Conservation (phyloP, 2,329 filamentous ascomycete species). For the Lachnellula hyalina region DNA sequence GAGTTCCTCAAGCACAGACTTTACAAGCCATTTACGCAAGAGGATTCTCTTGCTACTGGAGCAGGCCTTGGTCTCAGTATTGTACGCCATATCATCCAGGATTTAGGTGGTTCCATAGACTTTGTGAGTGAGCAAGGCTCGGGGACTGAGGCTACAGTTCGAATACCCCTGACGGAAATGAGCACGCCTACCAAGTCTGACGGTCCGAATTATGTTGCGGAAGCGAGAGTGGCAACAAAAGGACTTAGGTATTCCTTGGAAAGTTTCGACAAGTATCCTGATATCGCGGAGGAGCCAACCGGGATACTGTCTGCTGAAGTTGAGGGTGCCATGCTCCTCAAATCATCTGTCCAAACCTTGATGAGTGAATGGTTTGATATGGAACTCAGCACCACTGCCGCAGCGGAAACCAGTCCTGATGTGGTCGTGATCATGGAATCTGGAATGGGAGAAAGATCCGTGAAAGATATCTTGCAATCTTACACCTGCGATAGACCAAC, state of each 20-base stretch:
- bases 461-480: conserved; percentile 19
- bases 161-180: conserved; percentile 20
- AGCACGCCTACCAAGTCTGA: conserved; percentile 6
- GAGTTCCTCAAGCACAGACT: conserved; percentile 55
- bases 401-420: conserved; percentile 15
- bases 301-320: conserved; percentile 27
- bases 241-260: conserved; percentile 22
- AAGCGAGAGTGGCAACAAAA: conserved; percentile 14
- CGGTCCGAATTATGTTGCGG: conserved; percentile 10
- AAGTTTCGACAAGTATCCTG: conserved; percentile 27
- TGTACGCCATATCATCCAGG: conserved; percentile 54
- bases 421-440: conserved; percentile 26
- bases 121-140: conserved; percentile 47
- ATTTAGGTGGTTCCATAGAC: conserved; percentile 53
- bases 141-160: conserved; percentile 46
- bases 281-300: conserved; percentile 28
- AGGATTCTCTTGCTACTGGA: conserved; percentile 54
- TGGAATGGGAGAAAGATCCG: conserved; percentile 17
- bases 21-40: conserved; percentile 59
- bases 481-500: conserved; percentile 9
- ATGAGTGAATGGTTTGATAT: conserved; percentile 27
- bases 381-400: conserved; percentile 9
- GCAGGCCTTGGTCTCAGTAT: conserved; percentile 60
- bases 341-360: conserved; percentile 14
- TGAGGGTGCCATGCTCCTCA: conserved; percentile 25